Evolutionary conservation across 2,329 filamentous ascomycete species (phyloP).

Genomic region (Neonectria coccinea): DNA sequence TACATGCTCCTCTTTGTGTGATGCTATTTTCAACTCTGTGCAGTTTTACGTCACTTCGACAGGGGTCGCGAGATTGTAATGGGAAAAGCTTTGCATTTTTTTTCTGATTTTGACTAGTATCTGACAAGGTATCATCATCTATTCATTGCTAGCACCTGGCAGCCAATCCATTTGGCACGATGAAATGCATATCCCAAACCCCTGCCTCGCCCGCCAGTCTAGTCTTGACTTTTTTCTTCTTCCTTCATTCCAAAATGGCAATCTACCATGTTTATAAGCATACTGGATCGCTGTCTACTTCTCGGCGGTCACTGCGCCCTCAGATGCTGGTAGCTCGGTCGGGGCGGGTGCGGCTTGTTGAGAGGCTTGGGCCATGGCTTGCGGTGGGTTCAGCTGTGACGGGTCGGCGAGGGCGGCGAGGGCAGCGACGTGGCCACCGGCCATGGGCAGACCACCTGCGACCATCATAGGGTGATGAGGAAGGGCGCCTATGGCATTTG

Average conservation of each 20-base stretch:
- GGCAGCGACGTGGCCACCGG: slow-evolving; percentile 26
- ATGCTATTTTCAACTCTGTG: background rate
- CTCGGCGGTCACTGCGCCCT: slow-evolving; percentile 21
- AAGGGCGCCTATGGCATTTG: slow-evolving; percentile 40
- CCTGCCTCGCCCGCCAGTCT: slow-evolving; percentile 2
- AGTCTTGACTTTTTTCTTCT: background rate
- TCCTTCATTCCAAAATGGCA: slow-evolving; percentile 7
- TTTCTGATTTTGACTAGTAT: slow-evolving; percentile 21
- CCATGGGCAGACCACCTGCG: slow-evolving; percentile 34
- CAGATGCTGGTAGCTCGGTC: slow-evolving; percentile 30
- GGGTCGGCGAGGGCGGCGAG: slow-evolving; percentile 28
- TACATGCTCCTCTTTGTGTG: slow-evolving; percentile 1
- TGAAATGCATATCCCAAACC: slow-evolving; percentile 16
- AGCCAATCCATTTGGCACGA: slow-evolving; percentile 6
- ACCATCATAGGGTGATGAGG: slow-evolving; percentile 44
- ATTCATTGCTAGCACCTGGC: slow-evolving; percentile 28
- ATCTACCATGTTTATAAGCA: background rate
- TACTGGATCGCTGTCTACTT: slow-evolving; percentile 17
- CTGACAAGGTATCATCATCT: slow-evolving; percentile 45
- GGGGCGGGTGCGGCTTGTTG: slow-evolving; percentile 21
- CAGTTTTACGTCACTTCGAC: background rate
- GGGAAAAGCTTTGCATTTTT: background rate
- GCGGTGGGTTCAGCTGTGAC: slow-evolving; percentile 30
- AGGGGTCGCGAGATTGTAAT: background rate
- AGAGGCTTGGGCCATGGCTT: slow-evolving; percentile 16